phyloP scores from a whole-genome alignment of 371 early-diverging fungal genomes.

The Mortierella sp. region DNA sequence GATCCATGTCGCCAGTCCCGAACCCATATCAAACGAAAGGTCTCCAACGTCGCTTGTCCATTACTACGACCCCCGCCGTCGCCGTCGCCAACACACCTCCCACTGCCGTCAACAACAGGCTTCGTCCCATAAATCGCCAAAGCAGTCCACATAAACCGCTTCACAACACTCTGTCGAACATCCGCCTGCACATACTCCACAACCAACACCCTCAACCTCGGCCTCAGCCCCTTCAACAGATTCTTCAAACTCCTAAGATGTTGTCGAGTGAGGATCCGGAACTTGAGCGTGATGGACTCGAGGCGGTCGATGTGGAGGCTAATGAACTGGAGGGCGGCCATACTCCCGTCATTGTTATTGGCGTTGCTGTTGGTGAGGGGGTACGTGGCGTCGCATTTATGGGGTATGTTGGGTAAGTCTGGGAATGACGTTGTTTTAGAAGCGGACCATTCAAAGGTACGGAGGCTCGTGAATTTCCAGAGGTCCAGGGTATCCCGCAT shows the following conservation, averaged over 20 bases:
- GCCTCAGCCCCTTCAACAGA: neutral
- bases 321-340: neutral
- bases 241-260: neutral
- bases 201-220: neutral
- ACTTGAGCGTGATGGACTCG: neutral
- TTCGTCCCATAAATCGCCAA: neutral
- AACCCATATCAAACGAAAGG: neutral
- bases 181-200: neutral
- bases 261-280: neutral
- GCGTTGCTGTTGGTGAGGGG: no score
- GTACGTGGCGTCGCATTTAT: neutral
- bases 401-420: neutral
- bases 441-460: neutral
- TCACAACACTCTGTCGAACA: neutral
- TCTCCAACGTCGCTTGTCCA: neutral
- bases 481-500: neutral
- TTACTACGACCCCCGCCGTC: neutral
- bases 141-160: neutral
- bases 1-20: neutral
- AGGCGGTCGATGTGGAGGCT: neutral
- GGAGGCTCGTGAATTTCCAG: neutral
- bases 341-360: neutral
- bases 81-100: neutral
- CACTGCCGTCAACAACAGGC: no score
- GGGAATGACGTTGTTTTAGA: neutral